These are phyloP conservation scores for Umbelopsis sp. DNA, from an alignment of 192 early-diverging fungal species.

Conservation along the genomic window DNA sequence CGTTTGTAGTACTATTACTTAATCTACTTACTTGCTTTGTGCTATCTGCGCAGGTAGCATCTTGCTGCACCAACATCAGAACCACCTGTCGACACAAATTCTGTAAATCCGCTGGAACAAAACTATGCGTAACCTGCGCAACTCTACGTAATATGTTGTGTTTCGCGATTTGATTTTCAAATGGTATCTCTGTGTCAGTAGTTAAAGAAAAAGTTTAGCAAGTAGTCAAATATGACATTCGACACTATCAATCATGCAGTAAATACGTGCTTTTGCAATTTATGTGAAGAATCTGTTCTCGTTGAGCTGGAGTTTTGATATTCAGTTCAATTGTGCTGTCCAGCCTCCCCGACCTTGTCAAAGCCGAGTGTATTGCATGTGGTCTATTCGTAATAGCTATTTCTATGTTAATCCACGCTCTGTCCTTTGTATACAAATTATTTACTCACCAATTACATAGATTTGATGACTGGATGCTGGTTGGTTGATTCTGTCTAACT, in stretches of 20 bases:
- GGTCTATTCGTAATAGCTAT: constrained; percentile 55
- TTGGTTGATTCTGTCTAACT: constrained; percentile 49
- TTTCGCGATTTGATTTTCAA: constrained; percentile 31
- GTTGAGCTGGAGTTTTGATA: constrained; percentile 49
- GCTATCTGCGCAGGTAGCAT: constrained; percentile 28
- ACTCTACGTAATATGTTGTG: constrained; percentile 45
- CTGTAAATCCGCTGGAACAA: constrained; percentile 80
- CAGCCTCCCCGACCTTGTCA: constrained; percentile 64
- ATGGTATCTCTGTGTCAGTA: constrained; percentile 48
- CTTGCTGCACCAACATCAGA: constrained; percentile 48
- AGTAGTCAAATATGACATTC: neutral
- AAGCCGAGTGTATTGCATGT: constrained; percentile 49
- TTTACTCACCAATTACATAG: constrained; percentile 52
- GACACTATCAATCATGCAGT: neutral
- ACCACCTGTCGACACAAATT: constrained; percentile 61
- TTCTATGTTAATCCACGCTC: neutral
- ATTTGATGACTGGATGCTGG: constrained; percentile 24
- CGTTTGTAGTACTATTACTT: neutral
- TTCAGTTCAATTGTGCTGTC: constrained; percentile 51
- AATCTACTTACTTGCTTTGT: constrained; percentile 11
- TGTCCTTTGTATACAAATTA: neutral
- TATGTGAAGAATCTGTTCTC: constrained; percentile 42
- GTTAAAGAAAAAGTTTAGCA: neutral
- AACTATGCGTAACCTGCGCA: constrained; percentile 70
- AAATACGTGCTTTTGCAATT: constrained; percentile 43